A percentile compares a stretch with the other conserved stretches of the same genome.
These are phyloP conservation scores for Periconia digitata DNA, from an alignment of 2,329 filamentous ascomycete genomes.

Conservation along the genomic window DNA sequence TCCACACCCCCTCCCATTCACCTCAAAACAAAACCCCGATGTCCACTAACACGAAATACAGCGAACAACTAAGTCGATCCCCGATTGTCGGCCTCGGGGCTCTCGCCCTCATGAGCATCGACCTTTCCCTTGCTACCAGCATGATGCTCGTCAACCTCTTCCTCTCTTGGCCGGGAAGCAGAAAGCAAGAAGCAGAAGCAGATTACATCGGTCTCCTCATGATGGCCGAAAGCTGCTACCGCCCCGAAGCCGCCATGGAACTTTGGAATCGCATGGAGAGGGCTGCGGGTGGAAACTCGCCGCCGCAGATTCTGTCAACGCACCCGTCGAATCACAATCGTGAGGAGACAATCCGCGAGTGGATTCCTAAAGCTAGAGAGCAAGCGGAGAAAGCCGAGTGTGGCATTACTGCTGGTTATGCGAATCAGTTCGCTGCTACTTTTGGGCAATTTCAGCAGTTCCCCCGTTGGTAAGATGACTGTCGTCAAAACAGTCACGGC, in stretches of 20 bases:
- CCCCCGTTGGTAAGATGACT: too few relatives aligned
- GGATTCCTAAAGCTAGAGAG: constrained; percentile 46
- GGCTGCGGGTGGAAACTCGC: constrained; percentile 50
- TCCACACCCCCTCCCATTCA: neutral
- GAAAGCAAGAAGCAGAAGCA: constrained; percentile 72
- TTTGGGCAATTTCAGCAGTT: too few relatives aligned
- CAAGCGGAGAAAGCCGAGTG: constrained; percentile 40
- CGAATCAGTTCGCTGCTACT: constrained; percentile 6
- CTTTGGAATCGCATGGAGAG: constrained; percentile 67
- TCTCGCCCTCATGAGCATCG: constrained; percentile 39
- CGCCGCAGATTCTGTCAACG: constrained; percentile 73
- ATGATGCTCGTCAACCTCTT: constrained; percentile 60
- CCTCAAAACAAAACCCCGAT: too few relatives aligned
- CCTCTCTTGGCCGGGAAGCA: constrained; percentile 67
- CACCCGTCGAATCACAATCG: constrained; percentile 72
- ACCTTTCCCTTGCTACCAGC: constrained; percentile 45
- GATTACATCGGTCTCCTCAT: constrained; percentile 81
- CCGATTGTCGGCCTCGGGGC: constrained; percentile 43
- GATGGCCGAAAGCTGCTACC: constrained; percentile 79
- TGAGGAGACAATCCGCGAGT: constrained; percentile 66
- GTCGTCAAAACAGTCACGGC: too few relatives aligned
- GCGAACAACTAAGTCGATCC: constrained; percentile 60
- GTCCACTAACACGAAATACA: constrained; percentile 11
- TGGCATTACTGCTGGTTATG: constrained; percentile 18
- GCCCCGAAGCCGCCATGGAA: constrained; percentile 65